Percentiles rank a stretch among this genome's conserved stretches.
These are phyloP conservation scores for Asclepias syriaca DNA, from an alignment of 257 asterid species.

Conservation along the genomic window DNA sequence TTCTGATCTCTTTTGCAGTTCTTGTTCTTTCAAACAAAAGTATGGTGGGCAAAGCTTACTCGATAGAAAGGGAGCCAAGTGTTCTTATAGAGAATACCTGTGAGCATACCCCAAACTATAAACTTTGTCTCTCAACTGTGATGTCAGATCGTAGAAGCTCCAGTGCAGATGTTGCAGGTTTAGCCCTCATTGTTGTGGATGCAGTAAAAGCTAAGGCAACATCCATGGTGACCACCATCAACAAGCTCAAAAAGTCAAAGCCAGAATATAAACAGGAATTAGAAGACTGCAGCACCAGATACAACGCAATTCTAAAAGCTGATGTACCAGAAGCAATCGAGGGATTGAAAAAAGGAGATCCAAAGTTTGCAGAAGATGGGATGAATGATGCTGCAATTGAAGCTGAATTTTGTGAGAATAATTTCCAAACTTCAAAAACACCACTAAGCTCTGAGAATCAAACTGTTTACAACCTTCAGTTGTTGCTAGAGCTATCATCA, in stretches of 20 bases:
- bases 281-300: constrained; percentile 1
- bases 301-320: constrained; percentile 19
- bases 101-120: constrained; percentile 45
- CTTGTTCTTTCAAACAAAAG: constrained; percentile 4
- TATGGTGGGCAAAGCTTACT: neutral
- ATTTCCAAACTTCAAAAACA: constrained; percentile 13
- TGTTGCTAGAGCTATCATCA: constrained; percentile 33
- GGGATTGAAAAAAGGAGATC: constrained; percentile 19
- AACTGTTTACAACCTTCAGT: constrained; percentile 21
- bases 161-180: constrained; percentile 11
- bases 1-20: neutral
- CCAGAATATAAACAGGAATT: constrained; percentile 16
- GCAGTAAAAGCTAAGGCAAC: constrained; percentile 14
- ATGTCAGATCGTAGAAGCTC: constrained; percentile 25
- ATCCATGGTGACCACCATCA: constrained; percentile 4
- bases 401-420: constrained; percentile 18
- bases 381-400: constrained; percentile 25
- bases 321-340: constrained; percentile 22
- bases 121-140: constrained; percentile 28
- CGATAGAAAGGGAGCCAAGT: neutral
- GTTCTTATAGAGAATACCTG: constrained; percentile 42
- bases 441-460: constrained; percentile 5
- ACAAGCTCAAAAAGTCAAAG: constrained; percentile 13
- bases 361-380: constrained; percentile 28
- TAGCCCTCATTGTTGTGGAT: constrained; percentile 31